Conservation (phyloP, 805 yeast species). For the Myxozyma sirexii region DNA sequence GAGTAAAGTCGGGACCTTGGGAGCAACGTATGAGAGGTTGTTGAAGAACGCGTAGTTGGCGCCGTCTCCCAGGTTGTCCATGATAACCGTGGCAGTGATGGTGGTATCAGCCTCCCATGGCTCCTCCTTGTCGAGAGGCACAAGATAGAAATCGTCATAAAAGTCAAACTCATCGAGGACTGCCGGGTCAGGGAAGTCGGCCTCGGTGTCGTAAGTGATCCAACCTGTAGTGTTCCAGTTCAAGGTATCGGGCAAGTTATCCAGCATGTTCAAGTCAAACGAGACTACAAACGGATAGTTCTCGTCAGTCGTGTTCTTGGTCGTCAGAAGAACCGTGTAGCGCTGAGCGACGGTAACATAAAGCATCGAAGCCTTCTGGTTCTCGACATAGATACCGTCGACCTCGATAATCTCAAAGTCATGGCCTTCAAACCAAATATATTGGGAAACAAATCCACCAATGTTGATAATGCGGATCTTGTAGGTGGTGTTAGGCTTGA, state of each 20-base stretch:
- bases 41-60: constrained; percentile 96
- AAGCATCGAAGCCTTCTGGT: constrained; percentile 66
- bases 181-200: constrained; percentile 49
- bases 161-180: constrained; percentile 49
- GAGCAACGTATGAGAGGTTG: constrained; percentile 72
- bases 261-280: constrained; percentile 83
- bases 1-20: constrained; percentile 83
- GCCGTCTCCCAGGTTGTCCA: constrained; percentile 87
- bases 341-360: constrained; percentile 93
- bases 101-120: constrained; percentile 68
- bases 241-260: constrained; percentile 67
- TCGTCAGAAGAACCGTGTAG: constrained; percentile 74
- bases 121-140: constrained; percentile 61
- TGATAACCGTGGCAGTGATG: constrained; percentile 68
- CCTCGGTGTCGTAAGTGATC: constrained; percentile 58
- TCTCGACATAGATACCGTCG: constrained; percentile 87
- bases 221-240: constrained; percentile 73
- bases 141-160: constrained; percentile 77
- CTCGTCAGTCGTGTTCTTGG: constrained; percentile 61
- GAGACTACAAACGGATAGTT: constrained; percentile 83
- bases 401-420: constrained; percentile 83
- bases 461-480: constrained; percentile 76
- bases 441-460: constrained; percentile 92
- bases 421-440: constrained; percentile 86
- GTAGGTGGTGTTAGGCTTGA: constrained; percentile 84